These are phyloP conservation scores for Penicillium samsonianum DNA, from an alignment of 495 filamentous ascomycete species.

Conservation along the genomic window DNA sequence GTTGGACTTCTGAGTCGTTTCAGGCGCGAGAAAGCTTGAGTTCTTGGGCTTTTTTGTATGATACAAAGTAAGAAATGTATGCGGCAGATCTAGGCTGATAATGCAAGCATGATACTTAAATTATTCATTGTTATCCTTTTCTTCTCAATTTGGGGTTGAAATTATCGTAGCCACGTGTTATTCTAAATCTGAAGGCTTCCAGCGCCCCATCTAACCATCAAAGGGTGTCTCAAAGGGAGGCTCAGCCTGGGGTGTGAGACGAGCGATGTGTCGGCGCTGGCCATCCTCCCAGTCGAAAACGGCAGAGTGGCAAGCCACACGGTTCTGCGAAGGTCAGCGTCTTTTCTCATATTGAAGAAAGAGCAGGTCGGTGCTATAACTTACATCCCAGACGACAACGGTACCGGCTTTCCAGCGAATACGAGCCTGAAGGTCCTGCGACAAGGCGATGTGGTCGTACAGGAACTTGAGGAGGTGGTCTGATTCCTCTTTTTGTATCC, in stretches of 20 bases:
- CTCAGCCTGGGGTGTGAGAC: constrained; percentile 86
- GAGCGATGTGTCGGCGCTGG: constrained; percentile 74
- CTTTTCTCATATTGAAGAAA: background rate
- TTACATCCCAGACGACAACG: constrained; percentile 64
- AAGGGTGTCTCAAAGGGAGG: constrained; percentile 62
- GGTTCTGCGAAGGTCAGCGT: constrained; percentile 51
- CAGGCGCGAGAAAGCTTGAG: constrained; percentile 14
- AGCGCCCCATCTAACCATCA: constrained; percentile 42
- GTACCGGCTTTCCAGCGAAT: constrained; percentile 59
- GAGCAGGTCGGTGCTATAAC: constrained; percentile 14
- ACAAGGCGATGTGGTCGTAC: constrained; percentile 61
- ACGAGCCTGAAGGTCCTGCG: constrained; percentile 59
- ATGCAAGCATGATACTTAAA: background rate
- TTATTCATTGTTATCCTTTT: background rate
- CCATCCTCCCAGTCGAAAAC: constrained; percentile 81
- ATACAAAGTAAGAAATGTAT: background rate
- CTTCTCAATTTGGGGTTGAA: background rate
- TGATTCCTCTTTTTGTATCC: constrained; percentile 70
- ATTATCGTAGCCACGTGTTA: background rate
- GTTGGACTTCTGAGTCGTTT: constrained; percentile 62
- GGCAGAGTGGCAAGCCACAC: constrained; percentile 75
- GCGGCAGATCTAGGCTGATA: background rate
- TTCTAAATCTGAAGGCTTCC: background rate
- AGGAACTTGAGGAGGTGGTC: constrained; percentile 66
- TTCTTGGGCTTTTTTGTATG: background rate